Conservation (phyloP, 495 filamentous ascomycete genomes). For the Penicillium parvum region DNA sequence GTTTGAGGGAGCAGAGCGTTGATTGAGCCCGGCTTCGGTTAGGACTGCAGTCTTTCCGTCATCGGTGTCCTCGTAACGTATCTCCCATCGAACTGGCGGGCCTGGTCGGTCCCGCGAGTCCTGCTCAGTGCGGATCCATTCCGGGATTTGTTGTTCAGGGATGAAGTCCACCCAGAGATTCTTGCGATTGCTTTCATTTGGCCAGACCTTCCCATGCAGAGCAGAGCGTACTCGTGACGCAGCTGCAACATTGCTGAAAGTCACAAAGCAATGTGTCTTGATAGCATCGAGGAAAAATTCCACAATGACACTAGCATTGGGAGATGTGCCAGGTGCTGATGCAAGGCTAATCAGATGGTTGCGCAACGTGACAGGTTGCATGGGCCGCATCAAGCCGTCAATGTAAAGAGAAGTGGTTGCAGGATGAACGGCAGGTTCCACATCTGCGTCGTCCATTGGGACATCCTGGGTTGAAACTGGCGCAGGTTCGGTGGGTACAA, state of each 20-base stretch:
- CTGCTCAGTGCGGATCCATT: constrained; percentile 73
- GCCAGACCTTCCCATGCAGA: constrained; percentile 78
- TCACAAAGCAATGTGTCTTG: constrained; percentile 80
- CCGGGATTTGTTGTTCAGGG: constrained; percentile 63
- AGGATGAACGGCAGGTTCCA: constrained; percentile 70
- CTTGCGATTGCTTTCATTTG: constrained; percentile 79
- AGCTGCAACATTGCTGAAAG: constrained; percentile 60
- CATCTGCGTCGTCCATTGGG: constrained; percentile 41
- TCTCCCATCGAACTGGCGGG: constrained; percentile 60
- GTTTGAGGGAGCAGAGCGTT: constrained; percentile 20
- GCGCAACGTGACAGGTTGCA: constrained; percentile 60
- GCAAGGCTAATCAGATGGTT: constrained; percentile 66
- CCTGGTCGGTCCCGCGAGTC: constrained; percentile 43
- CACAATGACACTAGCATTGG: constrained; percentile 51
- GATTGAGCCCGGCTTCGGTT: constrained; percentile 41
- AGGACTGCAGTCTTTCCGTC: constrained; percentile 55
- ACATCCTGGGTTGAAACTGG: constrained; percentile 23
- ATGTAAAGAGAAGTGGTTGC: constrained; percentile 88
- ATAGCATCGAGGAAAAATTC: constrained; percentile 79
- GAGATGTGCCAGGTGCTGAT: constrained; percentile 46
- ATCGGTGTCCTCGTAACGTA: constrained; percentile 58
- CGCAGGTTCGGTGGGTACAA: constrained; percentile 29
- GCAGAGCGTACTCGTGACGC: constrained; percentile 74
- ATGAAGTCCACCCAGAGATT: constrained; percentile 88
- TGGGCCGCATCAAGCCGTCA: constrained; percentile 81